Percentiles rank a stretch among this genome's conserved stretches.
Conservation (phyloP, 495 filamentous ascomycete genomes). For the Penicillium parvum region DNA sequence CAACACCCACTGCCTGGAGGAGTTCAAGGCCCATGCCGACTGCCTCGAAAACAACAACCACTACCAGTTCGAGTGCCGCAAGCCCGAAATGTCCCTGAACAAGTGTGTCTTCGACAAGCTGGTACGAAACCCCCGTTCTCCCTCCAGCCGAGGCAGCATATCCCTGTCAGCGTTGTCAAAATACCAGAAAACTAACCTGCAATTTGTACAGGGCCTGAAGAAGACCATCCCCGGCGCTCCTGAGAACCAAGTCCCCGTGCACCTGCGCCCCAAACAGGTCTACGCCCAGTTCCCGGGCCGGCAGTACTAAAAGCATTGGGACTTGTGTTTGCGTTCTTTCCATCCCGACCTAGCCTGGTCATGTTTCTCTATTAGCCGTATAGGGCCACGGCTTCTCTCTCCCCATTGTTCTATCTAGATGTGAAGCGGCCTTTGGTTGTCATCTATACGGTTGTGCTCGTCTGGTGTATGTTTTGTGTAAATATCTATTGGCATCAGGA, state of each 20-base stretch:
- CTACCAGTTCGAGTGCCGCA: slow-evolving; percentile 85
- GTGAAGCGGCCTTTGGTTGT: slow-evolving; percentile 19
- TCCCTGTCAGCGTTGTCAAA: too few species aligned
- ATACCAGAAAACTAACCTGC: slow-evolving; percentile 6
- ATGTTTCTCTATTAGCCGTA: slow-evolving; percentile 7
- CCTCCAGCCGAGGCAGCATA: not conserved
- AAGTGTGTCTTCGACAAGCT: slow-evolving; percentile 92
- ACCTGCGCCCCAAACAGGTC: slow-evolving; percentile 73
- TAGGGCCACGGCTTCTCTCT: slow-evolving; percentile 20
- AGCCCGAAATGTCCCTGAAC: slow-evolving; percentile 74
- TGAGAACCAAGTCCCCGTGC: slow-evolving; percentile 71
- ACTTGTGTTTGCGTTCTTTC: slow-evolving; percentile 4
- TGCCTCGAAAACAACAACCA: slow-evolving; percentile 98
- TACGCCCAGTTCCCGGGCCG: slow-evolving; percentile 54
- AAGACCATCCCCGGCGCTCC: slow-evolving; percentile 86
- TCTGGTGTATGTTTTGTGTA: slow-evolving; percentile 34
- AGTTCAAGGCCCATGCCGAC: slow-evolving; percentile 91
- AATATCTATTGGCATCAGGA: slow-evolving; percentile 47
- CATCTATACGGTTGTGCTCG: slow-evolving; percentile 19
- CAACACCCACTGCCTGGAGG: slow-evolving; percentile 85
- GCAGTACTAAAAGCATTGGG: slow-evolving; percentile 34
- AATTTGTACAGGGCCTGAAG: slow-evolving; percentile 64
- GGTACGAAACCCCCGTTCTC: slow-evolving; percentile 49
- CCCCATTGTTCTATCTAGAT: slow-evolving; percentile 21
- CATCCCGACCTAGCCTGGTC: slow-evolving; percentile 9